Evolutionary conservation across 805 yeast species (phyloP).

Genomic region (Naumovozyma baii): DNA sequence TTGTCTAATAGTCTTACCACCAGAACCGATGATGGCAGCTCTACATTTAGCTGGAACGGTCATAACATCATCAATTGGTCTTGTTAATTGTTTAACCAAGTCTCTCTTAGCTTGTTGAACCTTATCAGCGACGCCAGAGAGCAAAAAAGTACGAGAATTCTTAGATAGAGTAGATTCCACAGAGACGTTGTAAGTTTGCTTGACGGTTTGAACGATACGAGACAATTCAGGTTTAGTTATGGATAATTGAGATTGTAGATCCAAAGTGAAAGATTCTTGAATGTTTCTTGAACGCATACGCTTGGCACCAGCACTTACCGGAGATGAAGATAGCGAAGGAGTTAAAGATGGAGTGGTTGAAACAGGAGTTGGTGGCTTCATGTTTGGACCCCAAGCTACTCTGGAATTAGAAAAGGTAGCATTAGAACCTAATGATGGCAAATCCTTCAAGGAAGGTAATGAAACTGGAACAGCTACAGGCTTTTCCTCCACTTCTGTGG

Average conservation of each 20-base stretch:
- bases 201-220: constrained; percentile 54
- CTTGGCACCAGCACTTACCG: constrained; percentile 29
- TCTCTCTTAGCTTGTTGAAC: constrained; percentile 67
- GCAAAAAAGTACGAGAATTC: constrained; percentile 71
- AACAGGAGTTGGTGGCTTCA: constrained; percentile 32
- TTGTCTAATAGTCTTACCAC: constrained; percentile 74
- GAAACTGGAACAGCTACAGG: constrained; percentile 10
- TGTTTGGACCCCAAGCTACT: constrained; percentile 38
- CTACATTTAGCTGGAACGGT: constrained; percentile 68
- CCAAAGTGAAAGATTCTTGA: constrained; percentile 73
- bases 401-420: constrained; percentile 23
- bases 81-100: constrained; percentile 64
- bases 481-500: constrained; percentile 2
- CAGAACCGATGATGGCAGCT: constrained; percentile 75
- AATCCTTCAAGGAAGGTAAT: constrained; percentile 35
- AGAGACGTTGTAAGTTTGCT: constrained; percentile 45
- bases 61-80: constrained; percentile 54
- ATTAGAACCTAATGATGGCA: constrained; percentile 57
- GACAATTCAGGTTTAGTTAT: constrained; percentile 57
- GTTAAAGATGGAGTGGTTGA: constrained; percentile 17
- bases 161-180: constrained; percentile 78
- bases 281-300: constrained; percentile 49
- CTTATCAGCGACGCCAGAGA: constrained; percentile 61
- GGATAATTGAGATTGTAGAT: constrained; percentile 55
- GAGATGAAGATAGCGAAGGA: constrained; percentile 13